Base-by-base conservation (phyloP, 2,329 filamentous ascomycete species). In the Penicillium sp. region DNA sequence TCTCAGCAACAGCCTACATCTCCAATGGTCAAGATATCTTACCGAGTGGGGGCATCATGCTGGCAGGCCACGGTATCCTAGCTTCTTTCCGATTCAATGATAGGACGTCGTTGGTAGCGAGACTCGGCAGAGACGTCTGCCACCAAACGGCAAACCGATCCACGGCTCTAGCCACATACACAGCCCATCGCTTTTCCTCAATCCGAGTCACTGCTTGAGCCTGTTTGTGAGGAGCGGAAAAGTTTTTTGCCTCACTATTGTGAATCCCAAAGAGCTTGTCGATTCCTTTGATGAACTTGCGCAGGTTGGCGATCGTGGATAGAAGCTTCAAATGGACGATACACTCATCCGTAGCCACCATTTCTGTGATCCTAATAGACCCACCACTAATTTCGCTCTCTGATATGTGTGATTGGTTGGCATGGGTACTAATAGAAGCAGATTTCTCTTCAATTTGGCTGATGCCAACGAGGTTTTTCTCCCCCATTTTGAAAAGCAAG, bases 151-250 rank as follows among this genome's bases (percentile, higher is more conserved):
- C 79, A 63, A 90, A 92, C 6, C 89, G 80, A 45, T 87, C 82
- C 0, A 85, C 87, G 1, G 89, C 89, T 45, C 86, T 80, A 1
- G 85, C 81, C 5, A 91, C 80, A 67, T 85, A 91, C 9, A 91
- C 67, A 0, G 83, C 82, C 89, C 89, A 92, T 67, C 89, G 77
- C 75, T 91, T 91, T 74, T 91, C 88, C 13, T 85, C 79, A 26
- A 90, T 74, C 46, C 78, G 77, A 49, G 81, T 80, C 11, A 28
- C 39, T 36, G 48, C 48, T 24, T 51, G 28, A 6, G 19, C 13
- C 16, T 43, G 48, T 19, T 51, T 44, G 7, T 14, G 28, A 16
- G 36, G 48, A 16, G 36, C 21, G 9, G 37, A 28, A 44, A 51
- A 51, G 7, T 26, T 18, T 7, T 24, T 28, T 11, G 18, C 29